These are phyloP conservation scores for Aureoboletus auriporus DNA, from an alignment of 768 basidiomycete species.

Conservation along the genomic window DNA sequence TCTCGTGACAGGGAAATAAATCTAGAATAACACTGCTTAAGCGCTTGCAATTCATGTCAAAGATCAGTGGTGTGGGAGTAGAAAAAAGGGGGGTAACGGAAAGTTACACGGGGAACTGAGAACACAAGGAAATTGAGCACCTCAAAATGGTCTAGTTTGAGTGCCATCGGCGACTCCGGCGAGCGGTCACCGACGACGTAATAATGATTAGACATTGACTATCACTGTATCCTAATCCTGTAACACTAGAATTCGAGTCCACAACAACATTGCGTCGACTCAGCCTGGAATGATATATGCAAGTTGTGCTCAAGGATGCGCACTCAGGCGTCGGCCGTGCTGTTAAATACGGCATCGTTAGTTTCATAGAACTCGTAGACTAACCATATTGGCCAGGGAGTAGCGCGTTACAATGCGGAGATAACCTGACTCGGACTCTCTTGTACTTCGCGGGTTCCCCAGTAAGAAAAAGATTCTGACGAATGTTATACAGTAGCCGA, in stretches of 20 bases:
- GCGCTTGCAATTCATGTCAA: no score
- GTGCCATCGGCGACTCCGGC: no score
- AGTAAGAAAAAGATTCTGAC: slow-evolving; percentile 1
- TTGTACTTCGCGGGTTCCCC: slow-evolving; percentile 12
- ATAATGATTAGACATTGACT: no score
- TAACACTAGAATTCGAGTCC: no score
- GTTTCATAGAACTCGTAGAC: slow-evolving; percentile 3
- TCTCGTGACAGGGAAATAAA: slow-evolving; percentile 4
- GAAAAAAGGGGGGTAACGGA: background rate
- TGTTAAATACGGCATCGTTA: background rate
- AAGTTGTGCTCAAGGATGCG: no score
- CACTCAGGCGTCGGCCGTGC: background rate
- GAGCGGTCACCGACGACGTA: no score
- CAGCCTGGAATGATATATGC: no score
- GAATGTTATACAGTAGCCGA: background rate
- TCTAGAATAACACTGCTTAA: no score
- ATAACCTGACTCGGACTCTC: slow-evolving; percentile 7
- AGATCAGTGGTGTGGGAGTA: slow-evolving; percentile 12
- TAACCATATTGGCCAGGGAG: slow-evolving; percentile 7
- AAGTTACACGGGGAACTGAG: slow-evolving; percentile 9
- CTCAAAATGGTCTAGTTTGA: slow-evolving; percentile 17
- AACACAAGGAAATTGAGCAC: slow-evolving; percentile 6
- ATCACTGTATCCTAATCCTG: no score
- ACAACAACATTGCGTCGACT: no score
- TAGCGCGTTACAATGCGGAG: slow-evolving; percentile 15